phyloP scores from a whole-genome alignment of 345 rosid genomes.

The Arabis alpina region DNA sequence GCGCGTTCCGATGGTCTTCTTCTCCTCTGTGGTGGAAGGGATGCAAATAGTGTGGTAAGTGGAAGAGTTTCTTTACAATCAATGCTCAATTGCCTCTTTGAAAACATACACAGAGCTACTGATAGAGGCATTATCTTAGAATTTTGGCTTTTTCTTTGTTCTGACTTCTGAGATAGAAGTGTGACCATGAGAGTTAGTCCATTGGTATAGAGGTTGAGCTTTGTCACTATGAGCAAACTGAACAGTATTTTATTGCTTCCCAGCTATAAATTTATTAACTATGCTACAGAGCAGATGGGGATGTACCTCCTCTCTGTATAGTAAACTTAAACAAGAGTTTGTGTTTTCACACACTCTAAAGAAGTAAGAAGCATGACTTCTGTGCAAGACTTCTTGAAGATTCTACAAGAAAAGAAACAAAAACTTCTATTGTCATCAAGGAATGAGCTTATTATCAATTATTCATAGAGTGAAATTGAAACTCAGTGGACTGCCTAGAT shows the following conservation, averaged over 20 bases:
- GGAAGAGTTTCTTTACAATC: conserved; percentile 16
- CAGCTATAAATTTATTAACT: background rate
- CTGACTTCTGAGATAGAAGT: conserved; percentile 10
- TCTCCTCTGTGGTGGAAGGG: conserved; percentile 94
- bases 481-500: conserved; percentile 27
- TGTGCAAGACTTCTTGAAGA: conserved; percentile 13
- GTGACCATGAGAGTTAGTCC: conserved; percentile 9
- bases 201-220: conserved; percentile 15
- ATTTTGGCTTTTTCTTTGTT: conserved; percentile 8
- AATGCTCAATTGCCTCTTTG: conserved; percentile 15
- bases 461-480: conserved; percentile 22
- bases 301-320: conserved; percentile 12
- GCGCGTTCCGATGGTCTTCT: conserved; percentile 98
- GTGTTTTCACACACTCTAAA: conserved; percentile 9
- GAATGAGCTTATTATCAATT: conserved; percentile 10
- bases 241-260: conserved; percentile 8
- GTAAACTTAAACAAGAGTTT: conserved; percentile 12
- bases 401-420: conserved; percentile 8
- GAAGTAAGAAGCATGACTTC: conserved; percentile 1
- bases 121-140: conserved; percentile 16
- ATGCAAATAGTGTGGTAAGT: conserved; percentile 90
- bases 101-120: background rate
- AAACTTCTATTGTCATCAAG: conserved; percentile 7
- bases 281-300: conserved; percentile 25
- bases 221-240: background rate